Base-by-base conservation (phyloP, 805 yeast species). In the Metschnikowia gelsemii region DNA sequence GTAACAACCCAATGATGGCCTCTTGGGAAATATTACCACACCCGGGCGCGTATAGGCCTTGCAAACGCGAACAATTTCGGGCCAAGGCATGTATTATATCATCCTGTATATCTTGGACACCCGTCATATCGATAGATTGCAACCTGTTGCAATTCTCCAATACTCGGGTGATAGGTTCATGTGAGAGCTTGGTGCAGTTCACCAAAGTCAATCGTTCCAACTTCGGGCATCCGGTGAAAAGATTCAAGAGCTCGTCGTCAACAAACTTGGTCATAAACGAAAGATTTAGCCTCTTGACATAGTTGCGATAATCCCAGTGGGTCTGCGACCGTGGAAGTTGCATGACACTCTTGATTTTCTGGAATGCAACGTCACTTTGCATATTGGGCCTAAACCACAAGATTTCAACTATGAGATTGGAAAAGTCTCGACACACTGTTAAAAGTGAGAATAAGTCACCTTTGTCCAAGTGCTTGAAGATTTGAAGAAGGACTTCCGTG, bases 21-120 rank as follows among this genome's bases (percentile, higher is more conserved):
- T 57, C 66, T 47, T 85, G 86, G 5, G 84, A 71, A 3, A 91
- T 82, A n/a, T 69, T 63, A 26, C 77, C 78, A 43, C 96, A 89
- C 5, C 86, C 87, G 1, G 96, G 90, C 0, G 93, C 93, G 59
- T 89, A 90, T 33, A 90, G 68, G 1, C 96, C 96, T 64, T 91
- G 97, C 32, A 91, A 70, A 34, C 91, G 68, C 26, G 78, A 75
- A 61, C 96, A 90, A 54, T 78, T 73, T 7, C 58, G 57, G 2
- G 96, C 88, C 49, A 91, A 70, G 5, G 85, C 79, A 21, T 63
- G 51, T 44, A 88, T 78, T 4, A 89, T 79, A 32, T 74, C 79
- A 66, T 90, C 96, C 41, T 70, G 73, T 39, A 70, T 63, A 47
- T 75, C 79, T 31, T 72, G 72, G 4, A 87, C 84, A 7, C 93